Conservation (phyloP, 805 yeast genomes). For the Saccharomycopsis fermentans region DNA sequence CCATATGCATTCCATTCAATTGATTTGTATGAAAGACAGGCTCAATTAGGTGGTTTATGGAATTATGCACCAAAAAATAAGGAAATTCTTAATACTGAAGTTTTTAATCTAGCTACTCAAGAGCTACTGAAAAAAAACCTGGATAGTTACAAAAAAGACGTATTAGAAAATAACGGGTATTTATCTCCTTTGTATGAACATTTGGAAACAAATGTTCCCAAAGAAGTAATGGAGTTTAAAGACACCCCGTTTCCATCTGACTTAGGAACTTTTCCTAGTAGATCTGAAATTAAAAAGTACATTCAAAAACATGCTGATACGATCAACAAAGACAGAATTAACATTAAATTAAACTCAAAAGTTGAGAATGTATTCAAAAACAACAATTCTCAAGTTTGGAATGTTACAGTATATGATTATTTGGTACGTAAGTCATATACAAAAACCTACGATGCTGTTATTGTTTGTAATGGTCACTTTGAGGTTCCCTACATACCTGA, state of each 20-base stretch:
- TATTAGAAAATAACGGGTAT: constrained; percentile 19
- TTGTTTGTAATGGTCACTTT: constrained; percentile 56
- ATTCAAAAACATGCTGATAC: constrained; percentile 39
- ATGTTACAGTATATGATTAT: background rate
- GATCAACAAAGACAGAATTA: constrained; percentile 28
- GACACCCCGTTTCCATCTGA: constrained; percentile 39
- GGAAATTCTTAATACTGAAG: background rate
- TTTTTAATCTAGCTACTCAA: constrained; percentile 26
- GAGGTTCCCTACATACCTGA: constrained; percentile 52
- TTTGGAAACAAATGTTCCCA: constrained; percentile 62
- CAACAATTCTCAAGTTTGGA: background rate
- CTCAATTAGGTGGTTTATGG: constrained; percentile 75
- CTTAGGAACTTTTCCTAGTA: constrained; percentile 45
- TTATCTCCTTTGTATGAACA: constrained; percentile 50
- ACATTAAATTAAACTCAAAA: constrained; percentile 37
- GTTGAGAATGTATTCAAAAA: constrained; percentile 32
- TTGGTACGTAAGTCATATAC: constrained; percentile 13
- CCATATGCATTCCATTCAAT: constrained; percentile 32
- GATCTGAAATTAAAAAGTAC: constrained; percentile 54
- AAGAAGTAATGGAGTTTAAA: constrained; percentile 55
- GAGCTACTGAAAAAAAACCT: constrained; percentile 23
- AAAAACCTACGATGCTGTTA: constrained; percentile 55
- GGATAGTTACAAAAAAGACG: constrained; percentile 18
- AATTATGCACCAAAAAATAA: constrained; percentile 34
- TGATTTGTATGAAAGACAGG: constrained; percentile 47